These are phyloP conservation scores for Penicillium desertorum DNA, from an alignment of 495 filamentous ascomycete species.

Conservation along the genomic window DNA sequence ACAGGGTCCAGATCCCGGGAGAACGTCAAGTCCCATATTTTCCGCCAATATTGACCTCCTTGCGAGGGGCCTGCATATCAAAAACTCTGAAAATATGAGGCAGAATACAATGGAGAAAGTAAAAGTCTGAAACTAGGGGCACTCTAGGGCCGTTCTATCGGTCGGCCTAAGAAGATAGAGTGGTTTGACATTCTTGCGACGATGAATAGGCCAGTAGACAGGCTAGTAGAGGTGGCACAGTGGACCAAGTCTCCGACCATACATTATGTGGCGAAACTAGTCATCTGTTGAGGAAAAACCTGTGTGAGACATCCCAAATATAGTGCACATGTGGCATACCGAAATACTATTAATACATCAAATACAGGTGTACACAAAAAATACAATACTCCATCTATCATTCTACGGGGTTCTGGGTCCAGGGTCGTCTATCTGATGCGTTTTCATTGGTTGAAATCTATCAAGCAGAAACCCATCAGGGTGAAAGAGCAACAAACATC, in stretches of 20 bases:
- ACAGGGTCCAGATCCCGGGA: background rate
- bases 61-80: constrained; percentile 8
- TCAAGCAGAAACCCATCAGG: background rate
- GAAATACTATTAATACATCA: background rate
- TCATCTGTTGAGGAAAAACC: constrained; percentile 7
- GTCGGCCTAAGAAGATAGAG: constrained; percentile 4
- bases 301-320: constrained; percentile 16
- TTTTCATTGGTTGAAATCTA: constrained; percentile 1
- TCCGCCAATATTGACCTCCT: background rate
- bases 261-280: constrained; percentile 6
- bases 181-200: constrained; percentile 4
- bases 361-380: background rate
- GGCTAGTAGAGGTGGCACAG: constrained; percentile 3
- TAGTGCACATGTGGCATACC: constrained; percentile 1
- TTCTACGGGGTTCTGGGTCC: background rate
- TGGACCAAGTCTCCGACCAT: constrained; percentile 5
- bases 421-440: background rate
- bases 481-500: constrained; percentile 15
- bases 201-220: background rate
- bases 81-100: constrained; percentile 1
- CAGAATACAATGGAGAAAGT: background rate
- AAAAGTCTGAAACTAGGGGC: constrained; percentile 6
- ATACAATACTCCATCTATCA: constrained; percentile 6
- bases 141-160: background rate
- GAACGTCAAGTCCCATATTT: constrained; percentile 2